Evolutionary conservation across 2,329 filamentous ascomycete genomes (phyloP).

Genomic region (Pseudogymnoascus destructans): DNA sequence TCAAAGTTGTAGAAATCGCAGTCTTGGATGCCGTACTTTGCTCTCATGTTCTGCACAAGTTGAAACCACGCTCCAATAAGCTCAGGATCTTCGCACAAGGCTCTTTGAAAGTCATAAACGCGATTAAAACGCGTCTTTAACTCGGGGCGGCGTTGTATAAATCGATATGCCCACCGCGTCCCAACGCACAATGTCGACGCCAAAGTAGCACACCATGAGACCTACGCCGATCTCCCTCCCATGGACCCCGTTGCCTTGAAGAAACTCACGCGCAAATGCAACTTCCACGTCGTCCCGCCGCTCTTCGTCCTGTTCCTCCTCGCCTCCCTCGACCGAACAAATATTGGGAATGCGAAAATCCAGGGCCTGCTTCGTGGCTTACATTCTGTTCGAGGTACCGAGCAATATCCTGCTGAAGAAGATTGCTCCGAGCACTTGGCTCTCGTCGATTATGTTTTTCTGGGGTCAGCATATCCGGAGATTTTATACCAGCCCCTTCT

Average conservation of each 20-base stretch:
- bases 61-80: too few species aligned
- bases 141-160: too few species aligned
- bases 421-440: slow-evolving; percentile 28
- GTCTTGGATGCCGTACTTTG: too few species aligned
- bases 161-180: too few species aligned
- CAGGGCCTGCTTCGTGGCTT: slow-evolving; percentile 34
- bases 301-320: slow-evolving; percentile 59
- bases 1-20: too few species aligned
- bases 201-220: not conserved
- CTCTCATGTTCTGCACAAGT: too few species aligned
- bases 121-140: too few species aligned
- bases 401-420: slow-evolving; percentile 22
- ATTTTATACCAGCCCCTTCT: not conserved
- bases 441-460: slow-evolving; percentile 30
- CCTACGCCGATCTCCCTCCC: not conserved
- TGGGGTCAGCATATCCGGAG: slow-evolving; percentile 31
- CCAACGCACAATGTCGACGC: not conserved
- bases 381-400: slow-evolving; percentile 29
- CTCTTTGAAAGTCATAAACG: too few species aligned
- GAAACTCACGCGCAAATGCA: slow-evolving; percentile 16
- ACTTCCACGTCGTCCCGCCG: slow-evolving; percentile 17
- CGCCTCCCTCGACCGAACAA: slow-evolving; percentile 63
- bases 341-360: slow-evolving; percentile 64
- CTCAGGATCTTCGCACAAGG: too few species aligned
- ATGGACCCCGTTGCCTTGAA: slow-evolving; percentile 14